Percentiles rank a stretch among this genome's conserved stretches.
Evolutionary conservation across 768 basidiomycete genomes (phyloP).

Genomic region (Lanmaoa rubissima): DNA sequence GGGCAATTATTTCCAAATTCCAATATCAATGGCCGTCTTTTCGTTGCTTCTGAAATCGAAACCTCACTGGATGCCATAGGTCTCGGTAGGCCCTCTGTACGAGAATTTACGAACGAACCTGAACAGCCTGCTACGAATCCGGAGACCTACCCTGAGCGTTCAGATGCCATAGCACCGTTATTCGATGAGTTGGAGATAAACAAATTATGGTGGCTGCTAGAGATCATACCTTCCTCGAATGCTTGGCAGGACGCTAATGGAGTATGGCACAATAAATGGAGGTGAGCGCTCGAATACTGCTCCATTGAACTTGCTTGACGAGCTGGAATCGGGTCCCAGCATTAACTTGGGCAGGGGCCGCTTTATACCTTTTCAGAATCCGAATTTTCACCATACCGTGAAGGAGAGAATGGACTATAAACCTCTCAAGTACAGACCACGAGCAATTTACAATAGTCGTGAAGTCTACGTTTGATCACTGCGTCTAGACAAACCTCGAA

Average conservation of each 20-base stretch:
- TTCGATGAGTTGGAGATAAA: constrained; percentile 49
- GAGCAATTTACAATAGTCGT: constrained; percentile 48
- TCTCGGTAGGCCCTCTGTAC: neutral
- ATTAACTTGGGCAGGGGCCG: constrained; percentile 58
- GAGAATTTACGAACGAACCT: neutral
- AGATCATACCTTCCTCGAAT: constrained; percentile 55
- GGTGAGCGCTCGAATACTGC: constrained; percentile 40
- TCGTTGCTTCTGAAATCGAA: neutral
- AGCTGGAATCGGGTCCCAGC: constrained; percentile 10
- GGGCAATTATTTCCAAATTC: neutral
- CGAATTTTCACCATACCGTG: constrained; percentile 65
- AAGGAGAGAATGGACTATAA: constrained; percentile 51
- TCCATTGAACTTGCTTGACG: neutral
- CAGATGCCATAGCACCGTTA: constrained; percentile 46
- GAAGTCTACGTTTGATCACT: constrained; percentile 42
- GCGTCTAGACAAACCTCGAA: neutral
- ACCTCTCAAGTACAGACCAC: constrained; percentile 54
- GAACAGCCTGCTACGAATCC: neutral
- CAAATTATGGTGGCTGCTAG: constrained; percentile 68
- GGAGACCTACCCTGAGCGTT: constrained; percentile 10
- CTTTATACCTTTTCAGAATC: constrained; percentile 41
- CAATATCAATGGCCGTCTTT: neutral
- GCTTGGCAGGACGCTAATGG: constrained; percentile 56
- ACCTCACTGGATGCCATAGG: neutral
- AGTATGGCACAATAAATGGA: constrained; percentile 51